phyloP scores from a whole-genome alignment of 1,139 yeast species.

The Pichiaceae sp. region DNA sequence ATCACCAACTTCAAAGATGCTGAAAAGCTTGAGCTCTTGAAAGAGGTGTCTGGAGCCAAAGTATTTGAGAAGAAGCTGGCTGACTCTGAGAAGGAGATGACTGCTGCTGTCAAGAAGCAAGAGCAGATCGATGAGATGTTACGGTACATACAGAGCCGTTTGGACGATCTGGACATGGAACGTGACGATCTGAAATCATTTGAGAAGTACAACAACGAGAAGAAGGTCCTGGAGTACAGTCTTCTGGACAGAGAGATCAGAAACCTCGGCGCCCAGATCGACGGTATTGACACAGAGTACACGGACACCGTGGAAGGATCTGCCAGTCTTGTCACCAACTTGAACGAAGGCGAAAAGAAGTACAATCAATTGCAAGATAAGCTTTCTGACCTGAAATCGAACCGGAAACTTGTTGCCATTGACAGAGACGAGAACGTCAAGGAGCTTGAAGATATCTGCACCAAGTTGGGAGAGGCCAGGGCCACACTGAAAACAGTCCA shows the following conservation, averaged over 20 bases:
- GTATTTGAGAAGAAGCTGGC: constrained; percentile 76
- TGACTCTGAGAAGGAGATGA: constrained; percentile 78
- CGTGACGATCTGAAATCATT: constrained; percentile 65
- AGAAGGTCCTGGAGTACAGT: constrained; percentile 69
- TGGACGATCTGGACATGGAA: constrained; percentile 75
- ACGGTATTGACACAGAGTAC: constrained; percentile 53
- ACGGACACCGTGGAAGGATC: constrained; percentile 40
- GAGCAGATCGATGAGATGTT: constrained; percentile 72
- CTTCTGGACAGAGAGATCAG: constrained; percentile 69
- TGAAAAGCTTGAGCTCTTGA: constrained; percentile 69
- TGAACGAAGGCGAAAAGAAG: constrained; percentile 38
- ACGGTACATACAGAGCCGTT: constrained; percentile 58
- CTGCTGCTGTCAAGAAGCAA: constrained; percentile 58
- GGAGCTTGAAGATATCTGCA: constrained; percentile 37
- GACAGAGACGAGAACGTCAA: constrained; percentile 44
- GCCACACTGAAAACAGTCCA: constrained; percentile 10
- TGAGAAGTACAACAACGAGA: constrained; percentile 58
- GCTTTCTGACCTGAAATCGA: constrained; percentile 33
- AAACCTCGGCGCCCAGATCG: constrained; percentile 54
- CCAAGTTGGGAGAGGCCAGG: constrained; percentile 27
- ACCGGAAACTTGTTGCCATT: constrained; percentile 36
- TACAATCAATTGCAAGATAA: constrained; percentile 41
- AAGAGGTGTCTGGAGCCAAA: constrained; percentile 93
- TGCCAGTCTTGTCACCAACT: constrained; percentile 33
- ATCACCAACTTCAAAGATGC: constrained; percentile 83